phyloP scores from a whole-genome alignment of 768 basidiomycete genomes.

The Tylopilus vinaceipallidus region DNA sequence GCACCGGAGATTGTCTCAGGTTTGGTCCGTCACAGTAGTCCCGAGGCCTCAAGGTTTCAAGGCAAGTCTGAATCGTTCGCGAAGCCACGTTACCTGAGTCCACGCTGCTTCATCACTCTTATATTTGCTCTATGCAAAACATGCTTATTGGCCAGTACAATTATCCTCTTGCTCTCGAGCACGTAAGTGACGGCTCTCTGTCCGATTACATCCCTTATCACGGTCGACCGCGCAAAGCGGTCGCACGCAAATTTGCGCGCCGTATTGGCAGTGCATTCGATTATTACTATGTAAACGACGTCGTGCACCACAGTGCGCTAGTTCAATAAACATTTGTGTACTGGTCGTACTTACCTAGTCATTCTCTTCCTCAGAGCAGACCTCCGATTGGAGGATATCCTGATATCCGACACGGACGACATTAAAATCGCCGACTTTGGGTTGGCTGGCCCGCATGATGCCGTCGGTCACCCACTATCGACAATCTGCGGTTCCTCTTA shows the following conservation, averaged over 20 bases:
- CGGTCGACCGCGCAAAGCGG: conserved; percentile 91
- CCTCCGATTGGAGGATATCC: conserved; percentile 99
- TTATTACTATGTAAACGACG: conserved; percentile 95
- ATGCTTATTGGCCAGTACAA: conserved; percentile 97
- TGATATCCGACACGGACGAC: conserved; percentile 96
- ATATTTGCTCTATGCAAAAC: conserved; percentile 98
- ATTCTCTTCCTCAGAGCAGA: conserved; percentile 38
- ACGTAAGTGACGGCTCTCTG: conserved; percentile 99
- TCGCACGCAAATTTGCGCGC: conserved; percentile 94
- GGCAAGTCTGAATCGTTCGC: conserved; percentile 92
- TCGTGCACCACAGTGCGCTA: conserved; percentile 83
- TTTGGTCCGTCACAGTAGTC: too few relatives aligned
- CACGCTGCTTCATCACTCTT: conserved; percentile 94
- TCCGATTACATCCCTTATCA: conserved; percentile 99
- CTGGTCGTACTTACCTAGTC: too few relatives aligned
- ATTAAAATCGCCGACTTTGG: conserved; percentile 99
- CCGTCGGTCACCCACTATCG: conserved; percentile 69
- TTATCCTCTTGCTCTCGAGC: conserved; percentile 99
- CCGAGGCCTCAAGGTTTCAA: conserved; percentile 56
- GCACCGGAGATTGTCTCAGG: too few relatives aligned
- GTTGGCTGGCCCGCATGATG: conserved; percentile 92
- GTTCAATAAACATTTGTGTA: background rate
- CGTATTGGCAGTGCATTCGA: conserved; percentile 96
- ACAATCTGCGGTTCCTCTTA: conserved; percentile 98
- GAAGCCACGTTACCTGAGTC: conserved; percentile 95